Base-by-base conservation (phyloP, 345 rosid genomes). In the Eucalyptus lansdowneana region DNA sequence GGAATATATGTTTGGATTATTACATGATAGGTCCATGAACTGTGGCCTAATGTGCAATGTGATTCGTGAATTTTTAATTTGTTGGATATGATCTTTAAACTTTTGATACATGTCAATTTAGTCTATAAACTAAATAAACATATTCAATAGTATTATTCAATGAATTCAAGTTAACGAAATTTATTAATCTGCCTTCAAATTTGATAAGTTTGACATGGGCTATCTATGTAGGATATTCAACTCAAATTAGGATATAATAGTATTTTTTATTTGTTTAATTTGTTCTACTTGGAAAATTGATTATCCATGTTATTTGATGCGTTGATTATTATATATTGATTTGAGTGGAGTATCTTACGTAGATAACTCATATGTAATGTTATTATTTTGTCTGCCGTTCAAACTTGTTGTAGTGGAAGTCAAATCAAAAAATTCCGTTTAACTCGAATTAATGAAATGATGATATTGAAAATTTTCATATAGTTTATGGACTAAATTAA, bases 21-120 rank as follows among this genome's bases (percentile, higher is more conserved):
- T 34, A 10, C 7, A 34, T 1, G 22, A 4, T 34, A 9, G 14
- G 25, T 72, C 1, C 3, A 10, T 37, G 4, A 72, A 72, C 2
- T 19, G 4, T 19, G 25, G 6, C 45, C 0, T 24, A 40, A 72
- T 3, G 1, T 37, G 5, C 2, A 37, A 37, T 5, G 6, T 17
- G 14, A 1, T 34, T 22, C 0, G 2, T 19, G 8, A 37, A 37
- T 7, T 19, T 72, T 72, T 21, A 4, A 37, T 72, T 72, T 72
- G 2, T 37, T 37, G 0, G 1, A 72, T 37, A 6, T 17, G 5
- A 4, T 34, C 0, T 3, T 3, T 72, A 6, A 37, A 72, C 8
- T 37, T 72, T 37, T 21, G 1, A 0, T 37, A 19, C 3, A 37
- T 72, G 2, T 72, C 0, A 10, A 72, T 37, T 72, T 72, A 8